Conservation (phyloP, 192 early-diverging fungal species). For the Rhizophagus prolifer region DNA sequence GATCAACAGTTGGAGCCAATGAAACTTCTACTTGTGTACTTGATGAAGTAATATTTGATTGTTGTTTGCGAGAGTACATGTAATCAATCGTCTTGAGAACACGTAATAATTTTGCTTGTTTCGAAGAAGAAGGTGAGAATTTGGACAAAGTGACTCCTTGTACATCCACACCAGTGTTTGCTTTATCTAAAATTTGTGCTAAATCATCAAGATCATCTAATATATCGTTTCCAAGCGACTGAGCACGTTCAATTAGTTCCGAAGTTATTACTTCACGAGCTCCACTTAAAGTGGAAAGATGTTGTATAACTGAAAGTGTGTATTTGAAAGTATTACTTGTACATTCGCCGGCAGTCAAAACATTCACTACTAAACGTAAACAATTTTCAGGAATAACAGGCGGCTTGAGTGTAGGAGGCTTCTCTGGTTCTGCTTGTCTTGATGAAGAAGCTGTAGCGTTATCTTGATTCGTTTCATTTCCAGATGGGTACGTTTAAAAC, state of each 20-base stretch:
- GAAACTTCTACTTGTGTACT: slow-evolving; percentile 45
- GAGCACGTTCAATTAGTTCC: slow-evolving; percentile 74
- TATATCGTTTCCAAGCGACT: slow-evolving; percentile 67
- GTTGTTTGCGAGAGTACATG: slow-evolving; percentile 59
- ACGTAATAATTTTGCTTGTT: slow-evolving; percentile 89
- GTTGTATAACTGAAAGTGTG: slow-evolving; percentile 86
- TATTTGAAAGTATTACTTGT: slow-evolving; percentile 94
- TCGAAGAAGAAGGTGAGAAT: slow-evolving; percentile 82
- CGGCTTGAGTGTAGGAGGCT: slow-evolving; percentile 55
- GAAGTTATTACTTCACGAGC: slow-evolving; percentile 73
- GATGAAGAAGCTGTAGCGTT: slow-evolving; percentile 29
- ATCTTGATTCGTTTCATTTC: slow-evolving; percentile 22
- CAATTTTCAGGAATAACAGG: slow-evolving; percentile 82
- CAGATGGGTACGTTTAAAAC: neutral
- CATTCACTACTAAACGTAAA: slow-evolving; percentile 84
- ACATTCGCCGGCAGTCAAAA: slow-evolving; percentile 86
- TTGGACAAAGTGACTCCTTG: slow-evolving; percentile 70
- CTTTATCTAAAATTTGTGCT: slow-evolving; percentile 51
- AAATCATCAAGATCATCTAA: slow-evolving; percentile 70
- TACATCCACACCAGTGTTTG: slow-evolving; percentile 65
- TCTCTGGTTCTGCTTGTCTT: slow-evolving; percentile 31
- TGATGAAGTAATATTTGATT: slow-evolving; percentile 34
- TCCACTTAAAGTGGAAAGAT: slow-evolving; percentile 71
- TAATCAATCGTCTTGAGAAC: slow-evolving; percentile 96
- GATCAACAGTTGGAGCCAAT: slow-evolving; percentile 44